Evolutionary conservation across 2,329 filamentous ascomycete genomes (phyloP).

Genomic region (Epichloe gansuensis): DNA sequence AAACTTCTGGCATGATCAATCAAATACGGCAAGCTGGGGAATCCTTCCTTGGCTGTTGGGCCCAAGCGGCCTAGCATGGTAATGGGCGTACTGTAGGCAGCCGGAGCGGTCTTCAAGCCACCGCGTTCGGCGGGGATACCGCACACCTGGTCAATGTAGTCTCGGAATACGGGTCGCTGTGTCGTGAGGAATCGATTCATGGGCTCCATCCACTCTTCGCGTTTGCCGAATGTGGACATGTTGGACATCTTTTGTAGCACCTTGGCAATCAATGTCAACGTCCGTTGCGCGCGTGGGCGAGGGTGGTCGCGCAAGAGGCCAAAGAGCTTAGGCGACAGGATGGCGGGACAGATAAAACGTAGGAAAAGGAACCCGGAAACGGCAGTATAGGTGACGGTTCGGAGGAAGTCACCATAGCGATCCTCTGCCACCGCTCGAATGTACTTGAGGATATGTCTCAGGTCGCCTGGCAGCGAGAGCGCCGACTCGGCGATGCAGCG

Average conservation of each 20-base stretch:
- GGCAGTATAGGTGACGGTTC: conserved; percentile 83
- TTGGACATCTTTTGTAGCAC: conserved; percentile 85
- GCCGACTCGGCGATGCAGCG: conserved; percentile 68
- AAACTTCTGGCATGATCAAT: conserved; percentile 82
- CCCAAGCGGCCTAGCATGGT: conserved; percentile 78
- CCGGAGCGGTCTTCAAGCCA: conserved; percentile 51
- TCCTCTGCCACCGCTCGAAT: conserved; percentile 88
- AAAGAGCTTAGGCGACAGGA: conserved; percentile 89
- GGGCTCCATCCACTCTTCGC: conserved; percentile 97
- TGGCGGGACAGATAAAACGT: conserved; percentile 91
- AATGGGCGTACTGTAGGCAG: conserved; percentile 84
- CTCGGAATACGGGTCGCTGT: conserved; percentile 70
- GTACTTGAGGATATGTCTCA: conserved; percentile 79
- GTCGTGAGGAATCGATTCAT: conserved; percentile 81
- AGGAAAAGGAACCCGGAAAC: conserved; percentile 92
- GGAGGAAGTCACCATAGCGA: conserved; percentile 82
- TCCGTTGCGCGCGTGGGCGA: conserved; percentile 69
- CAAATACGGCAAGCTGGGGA: conserved; percentile 83
- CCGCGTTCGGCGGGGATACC: conserved; percentile 62
- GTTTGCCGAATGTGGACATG: conserved; percentile 80
- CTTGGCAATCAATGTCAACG: conserved; percentile 85
- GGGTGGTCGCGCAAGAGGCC: conserved; percentile 76
- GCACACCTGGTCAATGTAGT: conserved; percentile 79
- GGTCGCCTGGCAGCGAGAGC: conserved; percentile 62
- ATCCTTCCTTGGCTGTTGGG: conserved; percentile 74